phyloP scores from a whole-genome alignment of 257 asterid genomes.

The Osmanthus fragrans region DNA sequence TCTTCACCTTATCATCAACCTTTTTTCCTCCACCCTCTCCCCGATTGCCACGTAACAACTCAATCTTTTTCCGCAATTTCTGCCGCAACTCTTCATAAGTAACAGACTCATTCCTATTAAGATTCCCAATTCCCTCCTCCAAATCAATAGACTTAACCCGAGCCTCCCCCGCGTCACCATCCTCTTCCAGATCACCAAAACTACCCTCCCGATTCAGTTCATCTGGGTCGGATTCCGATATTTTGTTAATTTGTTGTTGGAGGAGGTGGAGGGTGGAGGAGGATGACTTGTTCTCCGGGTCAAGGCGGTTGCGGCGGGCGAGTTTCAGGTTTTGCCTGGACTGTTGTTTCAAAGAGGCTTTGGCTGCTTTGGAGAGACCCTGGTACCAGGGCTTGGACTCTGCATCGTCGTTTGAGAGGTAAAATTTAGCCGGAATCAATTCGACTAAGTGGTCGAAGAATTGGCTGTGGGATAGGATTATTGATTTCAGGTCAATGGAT shows the following conservation, averaged over 20 bases:
- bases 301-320: slow-evolving; percentile 81
- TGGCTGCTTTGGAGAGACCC: slow-evolving; percentile 79
- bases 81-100: slow-evolving; percentile 76
- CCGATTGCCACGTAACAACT: slow-evolving; percentile 65
- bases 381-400: slow-evolving; percentile 74
- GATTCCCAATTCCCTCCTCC: slow-evolving; percentile 19
- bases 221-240: neutral
- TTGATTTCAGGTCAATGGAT: slow-evolving; percentile 40
- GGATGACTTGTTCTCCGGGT: slow-evolving; percentile 62
- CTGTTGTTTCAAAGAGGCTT: slow-evolving; percentile 68
- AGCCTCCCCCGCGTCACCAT: neutral
- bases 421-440: slow-evolving; percentile 76
- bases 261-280: slow-evolving; percentile 51
- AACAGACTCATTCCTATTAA: slow-evolving; percentile 39
- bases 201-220: slow-evolving; percentile 1
- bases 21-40: slow-evolving; percentile 39
- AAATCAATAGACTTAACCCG: slow-evolving; percentile 19
- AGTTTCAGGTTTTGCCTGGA: slow-evolving; percentile 58
- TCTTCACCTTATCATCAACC: slow-evolving; percentile 27
- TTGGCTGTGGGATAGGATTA: slow-evolving; percentile 44
- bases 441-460: slow-evolving; percentile 68
- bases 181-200: slow-evolving; percentile 36
- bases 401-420: slow-evolving; percentile 61
- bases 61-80: slow-evolving; percentile 63
- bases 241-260: slow-evolving; percentile 35